phyloP scores from a whole-genome alignment of 129 eudicot species.

The Oenanthe sinensis region DNA sequence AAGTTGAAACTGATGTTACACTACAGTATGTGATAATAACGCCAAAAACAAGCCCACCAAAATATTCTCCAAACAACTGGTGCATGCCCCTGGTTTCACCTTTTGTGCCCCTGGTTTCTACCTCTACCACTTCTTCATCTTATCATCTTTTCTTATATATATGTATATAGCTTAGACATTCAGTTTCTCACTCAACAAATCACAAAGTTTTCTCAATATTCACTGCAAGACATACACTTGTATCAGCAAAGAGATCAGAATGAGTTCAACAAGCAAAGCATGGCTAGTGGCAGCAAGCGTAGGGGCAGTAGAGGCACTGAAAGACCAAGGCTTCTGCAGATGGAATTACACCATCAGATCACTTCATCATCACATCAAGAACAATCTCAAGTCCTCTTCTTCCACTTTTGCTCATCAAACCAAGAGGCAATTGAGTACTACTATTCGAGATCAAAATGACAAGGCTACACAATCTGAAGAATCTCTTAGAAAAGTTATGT shows the following conservation, averaged over 20 bases:
- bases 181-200: too few relatives aligned
- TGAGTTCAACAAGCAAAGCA: conserved; percentile 21
- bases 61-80: too few relatives aligned
- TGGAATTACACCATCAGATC: conserved; percentile 54
- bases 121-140: too few relatives aligned
- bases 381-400: conserved; percentile 22
- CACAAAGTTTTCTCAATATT: too few relatives aligned
- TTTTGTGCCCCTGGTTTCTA: too few relatives aligned
- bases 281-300: conserved; percentile 43
- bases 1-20: too few relatives aligned
- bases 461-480: conserved; percentile 17
- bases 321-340: conserved; percentile 25
- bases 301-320: conserved; percentile 35
- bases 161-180: too few relatives aligned
- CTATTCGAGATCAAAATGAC: background rate
- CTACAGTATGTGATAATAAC: too few relatives aligned
- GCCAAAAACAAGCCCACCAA: too few relatives aligned
- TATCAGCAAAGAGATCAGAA: background rate
- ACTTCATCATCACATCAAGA: conserved; percentile 39
- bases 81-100: too few relatives aligned
- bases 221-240: too few relatives aligned
- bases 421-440: background rate
- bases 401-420: background rate
- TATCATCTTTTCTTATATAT: too few relatives aligned
- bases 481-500: conserved; percentile 26